Evolutionary conservation across 345 rosid species (phyloP).

Genomic region (Ceriops tagal): DNA sequence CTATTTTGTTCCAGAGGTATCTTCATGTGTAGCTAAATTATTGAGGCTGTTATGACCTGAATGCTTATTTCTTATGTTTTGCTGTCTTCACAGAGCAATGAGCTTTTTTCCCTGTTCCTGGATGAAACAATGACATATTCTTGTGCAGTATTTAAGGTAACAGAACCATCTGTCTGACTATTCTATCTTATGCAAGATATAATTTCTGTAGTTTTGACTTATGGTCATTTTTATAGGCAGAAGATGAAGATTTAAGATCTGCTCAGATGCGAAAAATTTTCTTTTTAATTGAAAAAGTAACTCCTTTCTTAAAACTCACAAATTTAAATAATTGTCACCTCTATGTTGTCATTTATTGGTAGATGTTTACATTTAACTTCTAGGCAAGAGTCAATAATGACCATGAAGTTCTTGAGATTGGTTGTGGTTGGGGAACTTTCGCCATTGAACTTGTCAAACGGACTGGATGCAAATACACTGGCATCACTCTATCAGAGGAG

Average conservation of each 20-base stretch:
- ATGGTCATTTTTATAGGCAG: conserved; percentile 31
- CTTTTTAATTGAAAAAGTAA: conserved; percentile 68
- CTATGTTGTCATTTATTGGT: not conserved
- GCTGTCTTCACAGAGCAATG: conserved; percentile 57
- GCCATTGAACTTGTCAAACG: conserved; percentile 80
- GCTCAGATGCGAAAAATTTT: conserved; percentile 78
- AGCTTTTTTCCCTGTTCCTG: conserved; percentile 69
- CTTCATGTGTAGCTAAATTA: no score
- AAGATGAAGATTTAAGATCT: conserved; percentile 57
- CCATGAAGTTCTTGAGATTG: conserved; percentile 80
- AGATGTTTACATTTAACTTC: not conserved
- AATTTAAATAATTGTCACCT: not conserved
- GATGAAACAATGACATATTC: conserved; percentile 93
- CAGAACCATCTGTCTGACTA: not conserved
- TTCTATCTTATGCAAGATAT: not conserved
- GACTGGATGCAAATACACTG: conserved; percentile 86
- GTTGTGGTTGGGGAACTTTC: conserved; percentile 92
- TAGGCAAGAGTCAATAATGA: conserved; percentile 56
- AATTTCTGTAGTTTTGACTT: not conserved
- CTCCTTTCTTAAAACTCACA: not conserved
- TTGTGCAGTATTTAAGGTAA: conserved; percentile 76
- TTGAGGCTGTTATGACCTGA: not conserved
- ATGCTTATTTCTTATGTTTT: conserved; percentile 6
- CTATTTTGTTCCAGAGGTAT: no score
- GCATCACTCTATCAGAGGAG: conserved; percentile 74